Conservation (phyloP, 2,329 filamentous ascomycete species). For the Aspergillus floridensis region DNA sequence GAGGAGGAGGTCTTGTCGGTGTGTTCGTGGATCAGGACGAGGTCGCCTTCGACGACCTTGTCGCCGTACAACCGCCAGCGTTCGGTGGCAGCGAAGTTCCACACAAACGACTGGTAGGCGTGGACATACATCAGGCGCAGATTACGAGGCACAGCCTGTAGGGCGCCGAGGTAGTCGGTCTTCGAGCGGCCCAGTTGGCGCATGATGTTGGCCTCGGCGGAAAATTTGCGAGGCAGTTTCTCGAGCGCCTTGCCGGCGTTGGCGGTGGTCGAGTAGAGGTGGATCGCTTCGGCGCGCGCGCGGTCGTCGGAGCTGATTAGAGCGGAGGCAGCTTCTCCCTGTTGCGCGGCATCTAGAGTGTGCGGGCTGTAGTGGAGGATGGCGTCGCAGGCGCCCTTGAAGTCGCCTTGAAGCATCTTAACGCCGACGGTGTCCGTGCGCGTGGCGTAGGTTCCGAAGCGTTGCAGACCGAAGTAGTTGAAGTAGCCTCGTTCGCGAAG, state of each 20-base stretch:
- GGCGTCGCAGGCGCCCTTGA: constrained; percentile 73
- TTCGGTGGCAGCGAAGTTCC: constrained; percentile 81
- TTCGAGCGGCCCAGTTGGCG: constrained; percentile 62
- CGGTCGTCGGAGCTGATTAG: constrained; percentile 71
- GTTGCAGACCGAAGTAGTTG: constrained; percentile 97
- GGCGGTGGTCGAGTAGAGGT: constrained; percentile 65
- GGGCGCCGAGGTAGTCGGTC: constrained; percentile 75
- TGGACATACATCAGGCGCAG: constrained; percentile 93
- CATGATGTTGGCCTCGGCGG: constrained; percentile 75
- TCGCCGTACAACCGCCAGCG: constrained; percentile 74
- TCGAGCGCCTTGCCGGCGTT: constrained; percentile 61
- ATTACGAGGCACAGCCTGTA: constrained; percentile 75
- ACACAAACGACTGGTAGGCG: constrained; percentile 91
- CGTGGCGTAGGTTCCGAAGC: constrained; percentile 84
- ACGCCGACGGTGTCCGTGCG: constrained; percentile 83
- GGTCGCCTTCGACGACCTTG: constrained; percentile 77
- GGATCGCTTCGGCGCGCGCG: constrained; percentile 73
- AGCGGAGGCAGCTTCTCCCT: constrained; percentile 41
- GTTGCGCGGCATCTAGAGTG: constrained; percentile 57
- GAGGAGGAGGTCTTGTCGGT: constrained; percentile 45
- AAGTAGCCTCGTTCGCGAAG: constrained; percentile 78
- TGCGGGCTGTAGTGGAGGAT: constrained; percentile 71
- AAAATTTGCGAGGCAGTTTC: constrained; percentile 74
- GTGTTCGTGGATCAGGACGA: constrained; percentile 67
- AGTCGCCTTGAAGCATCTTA: constrained; percentile 78